These are phyloP conservation scores for Boletellus ananiceps DNA, from an alignment of 768 basidiomycete species.

Conservation along the genomic window DNA sequence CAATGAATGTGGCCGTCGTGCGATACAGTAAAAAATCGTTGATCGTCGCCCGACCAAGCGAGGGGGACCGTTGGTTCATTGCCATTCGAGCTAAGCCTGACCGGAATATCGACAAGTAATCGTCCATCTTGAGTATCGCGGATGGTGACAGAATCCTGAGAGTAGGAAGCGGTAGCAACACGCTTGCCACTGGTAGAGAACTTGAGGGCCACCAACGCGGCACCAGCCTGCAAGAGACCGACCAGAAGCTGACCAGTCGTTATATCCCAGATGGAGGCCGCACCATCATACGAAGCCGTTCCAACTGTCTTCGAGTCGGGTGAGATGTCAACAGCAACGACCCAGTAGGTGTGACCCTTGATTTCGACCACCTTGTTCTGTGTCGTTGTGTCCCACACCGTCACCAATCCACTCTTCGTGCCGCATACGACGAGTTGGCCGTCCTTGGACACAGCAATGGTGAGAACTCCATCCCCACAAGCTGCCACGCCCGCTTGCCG, in stretches of 20 bases:
- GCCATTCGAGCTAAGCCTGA: constrained; percentile 10
- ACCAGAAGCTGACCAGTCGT: constrained; percentile 9
- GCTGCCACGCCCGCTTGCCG: neutral
- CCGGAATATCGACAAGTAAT: constrained; percentile 7
- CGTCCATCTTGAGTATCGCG: constrained; percentile 5
- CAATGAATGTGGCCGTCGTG: constrained; percentile 6
- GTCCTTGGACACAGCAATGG: constrained; percentile 7
- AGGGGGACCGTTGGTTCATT: constrained; percentile 13
- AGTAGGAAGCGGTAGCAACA: constrained; percentile 5
- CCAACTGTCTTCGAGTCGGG: constrained; percentile 10
- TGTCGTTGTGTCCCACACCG: constrained; percentile 7
- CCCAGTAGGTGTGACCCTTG: constrained; percentile 10
- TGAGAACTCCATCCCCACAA: constrained; percentile 10
- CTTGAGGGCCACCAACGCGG: constrained; percentile 8
- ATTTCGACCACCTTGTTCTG: constrained; percentile 5
- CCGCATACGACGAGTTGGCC: constrained; percentile 11
- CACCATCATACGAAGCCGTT: constrained; percentile 10
- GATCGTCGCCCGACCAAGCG: constrained; percentile 16
- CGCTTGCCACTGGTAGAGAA: constrained; percentile 7
- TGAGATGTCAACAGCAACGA: constrained; percentile 13
- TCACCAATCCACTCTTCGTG: constrained; percentile 10
- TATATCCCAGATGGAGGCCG: constrained; percentile 13
- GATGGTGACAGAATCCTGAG: constrained; percentile 10
- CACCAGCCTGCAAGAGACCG: constrained; percentile 2
- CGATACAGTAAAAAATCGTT: constrained; percentile 9